Evolutionary conservation across 306 rosid species (phyloP), one percentile per base, ranked within the genome.

Genomic region (Lathyrus tuberosus): DNA sequence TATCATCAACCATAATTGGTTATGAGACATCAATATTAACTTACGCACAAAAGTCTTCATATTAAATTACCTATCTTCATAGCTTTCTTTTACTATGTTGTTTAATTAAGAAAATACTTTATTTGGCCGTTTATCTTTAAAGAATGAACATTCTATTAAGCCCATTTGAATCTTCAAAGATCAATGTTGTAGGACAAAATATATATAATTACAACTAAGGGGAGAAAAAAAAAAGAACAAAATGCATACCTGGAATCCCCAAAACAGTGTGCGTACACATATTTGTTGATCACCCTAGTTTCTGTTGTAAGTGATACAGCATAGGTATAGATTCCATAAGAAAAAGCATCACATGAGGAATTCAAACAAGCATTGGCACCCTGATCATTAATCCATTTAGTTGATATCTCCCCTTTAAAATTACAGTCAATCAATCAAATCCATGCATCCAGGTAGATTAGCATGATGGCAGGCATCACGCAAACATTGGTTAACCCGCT

Each of bases 401-500:
- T 1, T 10, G 31, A 22, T 5, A 0, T 22, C 5, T 5, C 6
- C 15, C 0, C 31, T 0, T 52, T 20, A 52, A 0, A 3, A 8
- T 22, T 0, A 53, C 60, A 53, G 2, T 53, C 60, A 53, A 53
- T n/a, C n/a, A n/a, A n/a, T 53, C 35, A 53, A 53, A 3, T 2
- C 0, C 60, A 53, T 20, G 60, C 60, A 53, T 2, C 0, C 35
- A 20, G 9, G 2, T 53, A 53, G 35, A 0, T 0, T 0, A 22
- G 60, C 1, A 10, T 0, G 0, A 10, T 53, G n/a, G 60, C 60
- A 53, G 8, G 33, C 4, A 4, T 68, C 13, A 54, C 89, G 80
- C 70, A 92, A 72, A 76, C 96, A 92, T 83, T 88, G 93, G 72
- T 84, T 89, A 79, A 89, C 89, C 80, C 96, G 82, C 98, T 92